A percentile compares a stretch with the other conserved stretches of the same genome.
These are phyloP conservation scores for Moniliophthora roreri DNA, from an alignment of 1,284 basidiomycete species.

Conservation along the genomic window DNA sequence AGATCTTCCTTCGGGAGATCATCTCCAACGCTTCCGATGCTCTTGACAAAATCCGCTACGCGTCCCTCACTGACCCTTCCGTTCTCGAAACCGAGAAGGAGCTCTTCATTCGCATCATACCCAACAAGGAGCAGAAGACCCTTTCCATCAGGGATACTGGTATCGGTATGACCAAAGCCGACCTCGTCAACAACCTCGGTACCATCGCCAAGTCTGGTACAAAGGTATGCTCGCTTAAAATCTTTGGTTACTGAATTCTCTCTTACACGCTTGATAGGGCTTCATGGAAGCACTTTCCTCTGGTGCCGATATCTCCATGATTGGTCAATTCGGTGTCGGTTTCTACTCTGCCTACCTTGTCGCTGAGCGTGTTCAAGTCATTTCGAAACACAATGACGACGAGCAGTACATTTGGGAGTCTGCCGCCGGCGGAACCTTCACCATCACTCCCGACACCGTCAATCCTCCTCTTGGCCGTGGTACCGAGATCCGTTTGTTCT, in stretches of 20 bases:
- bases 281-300: constrained; percentile 97
- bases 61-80: constrained; percentile 88
- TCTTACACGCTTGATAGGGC: constrained; percentile 54
- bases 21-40: constrained; percentile 95
- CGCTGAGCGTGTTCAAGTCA: constrained; percentile 96
- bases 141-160: constrained; percentile 95
- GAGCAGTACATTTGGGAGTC: constrained; percentile 99
- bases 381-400: constrained; percentile 99
- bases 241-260: constrained; percentile 9
- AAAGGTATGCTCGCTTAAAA: constrained; percentile 58
- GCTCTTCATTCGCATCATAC: constrained; percentile 88
- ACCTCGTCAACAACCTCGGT: constrained; percentile 98
- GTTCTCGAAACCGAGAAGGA: constrained; percentile 88
- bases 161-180: constrained; percentile 99
- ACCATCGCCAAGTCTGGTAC: constrained; percentile 99
- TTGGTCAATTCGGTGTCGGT: constrained; percentile 97
- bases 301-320: constrained; percentile 95
- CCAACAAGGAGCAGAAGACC: constrained; percentile 95
- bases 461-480: constrained; percentile 94
- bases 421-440: constrained; percentile 98
- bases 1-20: constrained; percentile 95
- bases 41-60: constrained; percentile 95
- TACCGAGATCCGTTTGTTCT: constrained; percentile 91
- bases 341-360: constrained; percentile 99
- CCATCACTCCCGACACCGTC: constrained; percentile 92